Percentiles rank a stretch among this genome's conserved stretches.
These are phyloP conservation scores for Chrysosporium queenslandicum DNA, from an alignment of 2,329 filamentous ascomycete genomes.

Conservation along the genomic window DNA sequence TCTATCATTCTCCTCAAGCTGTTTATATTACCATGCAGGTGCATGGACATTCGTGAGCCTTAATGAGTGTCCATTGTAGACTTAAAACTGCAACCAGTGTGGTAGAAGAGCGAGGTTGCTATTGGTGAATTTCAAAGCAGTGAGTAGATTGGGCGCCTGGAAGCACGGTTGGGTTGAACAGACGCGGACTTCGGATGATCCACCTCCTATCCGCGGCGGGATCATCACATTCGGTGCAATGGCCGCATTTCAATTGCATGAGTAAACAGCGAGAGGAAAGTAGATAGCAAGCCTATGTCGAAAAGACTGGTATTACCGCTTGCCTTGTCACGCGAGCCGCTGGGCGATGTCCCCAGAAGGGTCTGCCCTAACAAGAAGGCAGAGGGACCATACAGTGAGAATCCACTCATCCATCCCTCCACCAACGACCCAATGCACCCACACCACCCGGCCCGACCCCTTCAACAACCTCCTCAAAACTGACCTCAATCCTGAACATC, in stretches of 20 bases:
- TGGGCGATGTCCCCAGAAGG: neutral
- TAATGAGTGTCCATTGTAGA: no score
- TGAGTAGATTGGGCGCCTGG: neutral
- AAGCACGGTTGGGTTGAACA: neutral
- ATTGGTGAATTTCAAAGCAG: neutral
- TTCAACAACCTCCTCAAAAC: constrained; percentile 37
- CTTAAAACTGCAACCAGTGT: no score
- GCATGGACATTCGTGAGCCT: no score
- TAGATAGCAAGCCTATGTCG: neutral
- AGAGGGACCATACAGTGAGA: neutral
- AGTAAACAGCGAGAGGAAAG: neutral
- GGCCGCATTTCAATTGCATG: neutral
- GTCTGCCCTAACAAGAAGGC: no score
- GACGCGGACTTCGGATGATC: neutral
- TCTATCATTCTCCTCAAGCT: no score
- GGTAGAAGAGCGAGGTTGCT: neutral
- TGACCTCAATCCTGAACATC: constrained; percentile 40
- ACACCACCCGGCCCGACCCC: constrained; percentile 33
- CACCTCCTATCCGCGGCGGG: neutral
- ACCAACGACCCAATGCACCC: constrained; percentile 35
- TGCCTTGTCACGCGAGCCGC: neutral
- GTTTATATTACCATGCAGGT: no score
- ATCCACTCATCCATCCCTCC: constrained; percentile 28
- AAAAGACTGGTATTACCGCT: neutral
- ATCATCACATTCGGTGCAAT: neutral